Conservation (phyloP, 2,329 filamentous ascomycete genomes). For the Raffaelea deltoideospora region DNA sequence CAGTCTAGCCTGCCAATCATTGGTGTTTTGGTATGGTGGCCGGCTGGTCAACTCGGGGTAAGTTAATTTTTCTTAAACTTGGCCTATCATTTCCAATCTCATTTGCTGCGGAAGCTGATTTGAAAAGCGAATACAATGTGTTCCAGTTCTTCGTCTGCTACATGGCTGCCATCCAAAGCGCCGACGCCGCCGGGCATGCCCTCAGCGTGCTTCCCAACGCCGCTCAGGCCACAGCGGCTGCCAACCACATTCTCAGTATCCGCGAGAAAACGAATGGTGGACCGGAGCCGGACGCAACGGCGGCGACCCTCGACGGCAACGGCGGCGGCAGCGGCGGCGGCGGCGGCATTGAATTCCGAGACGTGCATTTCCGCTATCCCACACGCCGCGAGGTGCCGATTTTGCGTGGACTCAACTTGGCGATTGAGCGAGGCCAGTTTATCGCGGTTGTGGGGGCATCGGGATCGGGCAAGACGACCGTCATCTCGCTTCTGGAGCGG, state of each 20-base stretch:
- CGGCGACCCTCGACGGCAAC: slow-evolving; percentile 26
- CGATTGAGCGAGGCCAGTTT: slow-evolving; percentile 53
- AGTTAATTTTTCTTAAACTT: not conserved
- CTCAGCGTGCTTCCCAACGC: slow-evolving; percentile 53
- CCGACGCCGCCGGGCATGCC: slow-evolving; percentile 50
- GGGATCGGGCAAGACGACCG: slow-evolving; percentile 54
- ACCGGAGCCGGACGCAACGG: slow-evolving; percentile 13
- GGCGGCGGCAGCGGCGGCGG: slow-evolving; percentile 19
- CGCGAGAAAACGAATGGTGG: slow-evolving; percentile 27
- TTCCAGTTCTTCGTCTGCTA: slow-evolving; percentile 41
- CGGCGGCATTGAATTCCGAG: slow-evolving; percentile 31
- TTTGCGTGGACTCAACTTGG: slow-evolving; percentile 46
- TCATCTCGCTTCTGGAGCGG: slow-evolving; percentile 48
- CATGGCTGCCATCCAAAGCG: slow-evolving; percentile 52
- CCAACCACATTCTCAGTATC: slow-evolving; percentile 42
- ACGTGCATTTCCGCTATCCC: slow-evolving; percentile 46
- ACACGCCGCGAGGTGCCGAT: slow-evolving; percentile 40
- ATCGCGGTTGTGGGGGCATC: slow-evolving; percentile 55
- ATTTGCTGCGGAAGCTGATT: not conserved
- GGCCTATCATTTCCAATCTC: not conserved
- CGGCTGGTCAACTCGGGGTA: slow-evolving; percentile 31
- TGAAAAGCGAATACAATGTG: slow-evolving; percentile 27
- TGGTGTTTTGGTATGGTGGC: slow-evolving; percentile 54
- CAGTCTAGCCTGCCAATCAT: slow-evolving; percentile 45
- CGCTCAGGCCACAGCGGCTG: slow-evolving; percentile 41